Percentiles rank a stretch among this genome's conserved stretches.
Evolutionary conservation across 1,284 basidiomycete genomes (phyloP).

Genomic region (Leucoagaricus sp.): DNA sequence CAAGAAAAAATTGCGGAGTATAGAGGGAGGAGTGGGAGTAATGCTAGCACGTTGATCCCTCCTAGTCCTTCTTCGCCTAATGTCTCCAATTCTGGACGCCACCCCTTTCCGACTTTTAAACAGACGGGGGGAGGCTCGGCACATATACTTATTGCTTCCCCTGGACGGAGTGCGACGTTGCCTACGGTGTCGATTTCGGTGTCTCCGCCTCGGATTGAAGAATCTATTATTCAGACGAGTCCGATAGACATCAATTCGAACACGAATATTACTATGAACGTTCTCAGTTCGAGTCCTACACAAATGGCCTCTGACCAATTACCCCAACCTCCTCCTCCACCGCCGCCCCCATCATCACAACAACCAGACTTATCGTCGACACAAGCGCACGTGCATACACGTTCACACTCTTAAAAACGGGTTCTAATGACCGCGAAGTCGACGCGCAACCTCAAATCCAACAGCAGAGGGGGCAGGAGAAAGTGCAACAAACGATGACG

Average conservation of each 20-base stretch:
- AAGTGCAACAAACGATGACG: constrained; percentile 13
- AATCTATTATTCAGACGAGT: constrained; percentile 8
- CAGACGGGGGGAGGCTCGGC: constrained; percentile 8
- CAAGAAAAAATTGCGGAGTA: constrained; percentile 66
- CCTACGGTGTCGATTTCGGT: constrained; percentile 38
- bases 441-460: constrained; percentile 7
- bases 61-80: constrained; percentile 20
- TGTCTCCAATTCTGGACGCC: constrained; percentile 22
- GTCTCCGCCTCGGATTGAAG: constrained; percentile 33
- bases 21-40: constrained; percentile 44
- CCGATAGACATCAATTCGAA: neutral
- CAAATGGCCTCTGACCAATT: neutral
- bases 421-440: constrained; percentile 18
- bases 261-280: neutral
- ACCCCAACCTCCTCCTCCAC: neutral
- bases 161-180: constrained; percentile 36
- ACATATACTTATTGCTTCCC: constrained; percentile 4
- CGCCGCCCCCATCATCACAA: neutral
- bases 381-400: constrained; percentile 50
- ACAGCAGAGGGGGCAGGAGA: neutral
- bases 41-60: constrained; percentile 28
- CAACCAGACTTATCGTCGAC: neutral
- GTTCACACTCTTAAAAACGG: constrained; percentile 62
- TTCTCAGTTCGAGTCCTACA: neutral
- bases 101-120: constrained; percentile 49